Base-by-base conservation (phyloP, 2,329 filamentous ascomycete species). In the Cylindrodendrum hubeiense region DNA sequence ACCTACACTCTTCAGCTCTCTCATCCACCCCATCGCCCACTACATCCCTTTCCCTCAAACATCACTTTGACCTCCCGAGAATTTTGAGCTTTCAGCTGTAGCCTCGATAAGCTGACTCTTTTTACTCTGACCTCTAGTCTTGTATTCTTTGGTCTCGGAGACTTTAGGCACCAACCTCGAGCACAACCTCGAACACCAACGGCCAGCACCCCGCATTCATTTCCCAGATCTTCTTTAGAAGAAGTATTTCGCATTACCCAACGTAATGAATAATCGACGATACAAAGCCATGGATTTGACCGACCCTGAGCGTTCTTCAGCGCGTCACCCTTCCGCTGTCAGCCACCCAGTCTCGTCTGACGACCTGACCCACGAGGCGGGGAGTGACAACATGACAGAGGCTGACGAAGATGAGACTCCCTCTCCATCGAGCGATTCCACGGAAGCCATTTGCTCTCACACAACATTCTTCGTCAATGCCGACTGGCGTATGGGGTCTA, bases 381-480 rank as follows among this genome's bases (percentile, higher is more conserved):
- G 33, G 17, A 63, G 54, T n/a, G 55, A 55, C 17, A 37, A 44
- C 19, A 26, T 26, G 6, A 19, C 47, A 2, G 54, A 64, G 24
- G 30, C 47, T 9, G 44, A 43, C 19, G 43, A 59, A 13, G 50
- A 55, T 3, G 47, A 51, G 26, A 12, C 7, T 7, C 10, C 9
- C 13, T 17, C 22, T 47, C 26, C 30, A 9, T 19, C 41, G 3
- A 19, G 21, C 19, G 34, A 19, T 43, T 33, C 13, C 39, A 30
- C 58, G n/a, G 70, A 71, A 44, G 68, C 69, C 2, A 21, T 69
- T 3, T 69, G 60, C 37, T 63, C 43, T 6, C 64, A 69, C 2
- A 65, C 66, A 1, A 74, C 71, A 1, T 78, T 78, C 44, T 77
- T 66, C 43, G 69, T 77, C 53, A 73, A 74, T 3, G 59, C 54